A percentile compares a stretch with the other conserved stretches of the same genome.
phyloP scores from a whole-genome alignment of 2,329 filamentous ascomycete genomes.

The Apiospora aurea region DNA sequence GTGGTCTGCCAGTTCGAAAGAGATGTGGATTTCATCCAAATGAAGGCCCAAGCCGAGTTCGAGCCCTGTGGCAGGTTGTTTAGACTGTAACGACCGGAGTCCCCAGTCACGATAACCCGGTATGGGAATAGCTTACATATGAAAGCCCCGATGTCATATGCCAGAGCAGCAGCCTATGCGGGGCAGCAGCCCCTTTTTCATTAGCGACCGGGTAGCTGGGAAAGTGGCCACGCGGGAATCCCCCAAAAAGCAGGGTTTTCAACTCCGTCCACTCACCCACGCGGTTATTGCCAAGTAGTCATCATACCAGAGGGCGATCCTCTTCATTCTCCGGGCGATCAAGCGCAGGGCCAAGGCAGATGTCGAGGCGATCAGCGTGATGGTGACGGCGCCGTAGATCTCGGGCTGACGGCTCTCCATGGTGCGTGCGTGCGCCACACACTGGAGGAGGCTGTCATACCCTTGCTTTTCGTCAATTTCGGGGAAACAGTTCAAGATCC shows the following conservation, averaged over 20 bases:
- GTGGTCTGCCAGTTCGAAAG: background rate
- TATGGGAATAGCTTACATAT: background rate
- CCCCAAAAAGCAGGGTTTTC: too few species aligned
- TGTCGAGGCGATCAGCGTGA: background rate
- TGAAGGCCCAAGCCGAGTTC: slow-evolving; percentile 16
- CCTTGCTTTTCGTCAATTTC: background rate
- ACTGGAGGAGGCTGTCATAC: background rate
- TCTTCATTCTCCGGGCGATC: slow-evolving; percentile 5
- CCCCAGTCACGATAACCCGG: background rate
- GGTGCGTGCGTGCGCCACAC: background rate
- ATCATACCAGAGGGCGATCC: background rate
- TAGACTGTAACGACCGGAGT: background rate
- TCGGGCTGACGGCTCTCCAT: slow-evolving; percentile 20
- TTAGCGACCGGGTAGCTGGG: background rate
- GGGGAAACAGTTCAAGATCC: background rate
- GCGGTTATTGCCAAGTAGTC: slow-evolving; percentile 11
- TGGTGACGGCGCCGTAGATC: background rate
- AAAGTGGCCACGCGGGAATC: background rate
- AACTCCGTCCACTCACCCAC: background rate
- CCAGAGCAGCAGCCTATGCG: slow-evolving; percentile 12
- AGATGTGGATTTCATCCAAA: background rate
- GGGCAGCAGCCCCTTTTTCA: background rate
- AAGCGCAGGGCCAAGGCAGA: background rate
- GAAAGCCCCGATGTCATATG: background rate
- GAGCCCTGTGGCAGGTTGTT: background rate